phyloP scores from a whole-genome alignment of 495 filamentous ascomycete species.

The Pseudoneurospora amorphoporcata region DNA sequence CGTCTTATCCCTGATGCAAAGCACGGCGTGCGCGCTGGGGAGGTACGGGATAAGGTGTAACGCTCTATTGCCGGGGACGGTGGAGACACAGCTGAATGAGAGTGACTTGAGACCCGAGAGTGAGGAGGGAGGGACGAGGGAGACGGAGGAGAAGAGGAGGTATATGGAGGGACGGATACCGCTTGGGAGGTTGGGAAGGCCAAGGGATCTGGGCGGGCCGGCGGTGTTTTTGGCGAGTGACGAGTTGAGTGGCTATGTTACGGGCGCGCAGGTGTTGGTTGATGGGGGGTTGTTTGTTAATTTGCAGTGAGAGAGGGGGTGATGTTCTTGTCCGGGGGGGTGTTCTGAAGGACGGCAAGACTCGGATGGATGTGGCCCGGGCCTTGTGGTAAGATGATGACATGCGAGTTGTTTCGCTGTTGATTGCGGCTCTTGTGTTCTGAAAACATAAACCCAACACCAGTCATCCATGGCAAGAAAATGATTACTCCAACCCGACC shows the following conservation, averaged over 20 bases:
- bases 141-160: constrained; percentile 44
- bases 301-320: constrained; percentile 31
- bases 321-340: too few relatives aligned
- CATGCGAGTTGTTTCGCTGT: too few relatives aligned
- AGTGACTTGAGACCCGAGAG: constrained; percentile 56
- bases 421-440: too few relatives aligned
- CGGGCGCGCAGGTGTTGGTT: constrained; percentile 73
- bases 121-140: too few relatives aligned
- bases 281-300: constrained; percentile 68
- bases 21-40: constrained; percentile 66
- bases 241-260: constrained; percentile 67
- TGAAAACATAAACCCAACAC: too few relatives aligned
- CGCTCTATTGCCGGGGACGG: constrained; percentile 75
- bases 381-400: too few relatives aligned
- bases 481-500: neutral
- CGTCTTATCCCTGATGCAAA: constrained; percentile 75
- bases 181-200: constrained; percentile 59
- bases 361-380: too few relatives aligned
- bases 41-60: constrained; percentile 73
- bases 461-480: too few relatives aligned
- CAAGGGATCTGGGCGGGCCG: constrained; percentile 64
- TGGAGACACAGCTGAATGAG: constrained; percentile 79
- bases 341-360: too few relatives aligned
- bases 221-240: constrained; percentile 82
- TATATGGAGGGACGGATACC: constrained; percentile 86